A percentile compares a stretch with the other conserved stretches of the same genome.
Conservation (phyloP, 371 early-diverging fungal genomes). For the Mortierella polycephala region DNA sequence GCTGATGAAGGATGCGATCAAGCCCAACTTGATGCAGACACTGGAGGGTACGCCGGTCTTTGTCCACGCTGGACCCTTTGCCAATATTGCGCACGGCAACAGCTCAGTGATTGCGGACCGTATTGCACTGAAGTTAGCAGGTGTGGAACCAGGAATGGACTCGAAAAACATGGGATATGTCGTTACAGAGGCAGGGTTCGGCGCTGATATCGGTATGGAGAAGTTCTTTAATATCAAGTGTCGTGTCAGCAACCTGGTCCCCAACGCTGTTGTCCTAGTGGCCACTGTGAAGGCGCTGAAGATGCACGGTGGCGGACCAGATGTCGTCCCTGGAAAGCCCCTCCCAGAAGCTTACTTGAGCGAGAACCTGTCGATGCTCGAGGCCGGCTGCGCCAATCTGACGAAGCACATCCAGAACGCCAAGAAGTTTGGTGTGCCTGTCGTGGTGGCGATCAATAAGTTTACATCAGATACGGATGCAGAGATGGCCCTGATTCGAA, state of each 20-base stretch:
- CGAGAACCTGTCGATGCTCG: constrained; percentile 87
- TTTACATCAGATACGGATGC: constrained; percentile 91
- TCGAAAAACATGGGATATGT: constrained; percentile 86
- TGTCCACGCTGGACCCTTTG: constrained; percentile 98
- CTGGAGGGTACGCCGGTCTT: constrained; percentile 98
- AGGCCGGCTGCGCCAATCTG: constrained; percentile 88
- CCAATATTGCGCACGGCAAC: constrained; percentile 98
- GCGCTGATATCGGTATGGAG: constrained; percentile 99
- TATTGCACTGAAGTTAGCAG: constrained; percentile 93
- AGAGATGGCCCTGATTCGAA: constrained; percentile 85
- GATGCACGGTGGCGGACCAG: constrained; percentile 98
- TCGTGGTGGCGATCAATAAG: constrained; percentile 94
- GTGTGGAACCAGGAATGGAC: constrained; percentile 66
- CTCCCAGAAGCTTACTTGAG: constrained; percentile 86
- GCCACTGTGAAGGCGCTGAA: constrained; percentile 96
- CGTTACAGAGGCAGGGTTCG: constrained; percentile 97
- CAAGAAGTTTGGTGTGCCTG: constrained; percentile 88
- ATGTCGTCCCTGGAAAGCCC: constrained; percentile 92
- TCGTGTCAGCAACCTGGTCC: constrained; percentile 87
- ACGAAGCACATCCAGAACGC: constrained; percentile 92
- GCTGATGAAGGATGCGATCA: constrained; percentile 97
- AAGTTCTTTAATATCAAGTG: constrained; percentile 99
- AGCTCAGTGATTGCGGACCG: constrained; percentile 93
- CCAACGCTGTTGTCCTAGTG: constrained; percentile 94
- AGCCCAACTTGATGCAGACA: constrained; percentile 98